Evolutionary conservation across 441 rosid species (phyloP).

Genomic region (Gossypium laxum): DNA sequence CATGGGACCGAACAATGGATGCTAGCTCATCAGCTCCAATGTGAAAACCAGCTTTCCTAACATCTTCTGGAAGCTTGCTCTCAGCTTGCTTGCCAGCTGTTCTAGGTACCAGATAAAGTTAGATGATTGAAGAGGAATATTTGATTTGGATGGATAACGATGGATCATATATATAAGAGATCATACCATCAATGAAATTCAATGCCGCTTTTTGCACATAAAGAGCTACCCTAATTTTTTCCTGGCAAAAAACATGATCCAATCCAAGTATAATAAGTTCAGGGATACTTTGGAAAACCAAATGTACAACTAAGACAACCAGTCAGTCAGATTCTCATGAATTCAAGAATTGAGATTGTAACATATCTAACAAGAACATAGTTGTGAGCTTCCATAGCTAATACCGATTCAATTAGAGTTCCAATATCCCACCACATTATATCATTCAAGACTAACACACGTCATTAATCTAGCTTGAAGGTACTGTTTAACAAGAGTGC

Average conservation of each 20-base stretch:
- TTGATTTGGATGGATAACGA: not conserved
- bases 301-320: not conserved
- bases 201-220: conserved; percentile 63
- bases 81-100: conserved; percentile 37
- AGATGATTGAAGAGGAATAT: not conserved
- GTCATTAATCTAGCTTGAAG: not conserved
- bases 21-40: conserved; percentile 47
- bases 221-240: conserved; percentile 57
- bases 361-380: not conserved
- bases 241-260: conserved; percentile 31
- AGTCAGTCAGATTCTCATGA: not conserved
- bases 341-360: not conserved
- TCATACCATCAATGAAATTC: conserved; percentile 52
- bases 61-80: conserved; percentile 25
- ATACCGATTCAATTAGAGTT: not conserved
- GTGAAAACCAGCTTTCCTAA: conserved; percentile 35
- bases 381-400: not conserved
- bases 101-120: not conserved
- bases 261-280: not conserved
- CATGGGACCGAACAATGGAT: conserved; percentile 38
- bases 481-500: not conserved
- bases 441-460: not conserved
- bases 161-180: not conserved
- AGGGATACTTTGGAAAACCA: conserved; percentile 4
- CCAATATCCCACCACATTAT: not conserved